A percentile compares a stretch with the other conserved stretches of the same genome.
These are phyloP conservation scores for Cutaneotrichosporon sp. DNA, from an alignment of 1,284 basidiomycete species.

Conservation along the genomic window DNA sequence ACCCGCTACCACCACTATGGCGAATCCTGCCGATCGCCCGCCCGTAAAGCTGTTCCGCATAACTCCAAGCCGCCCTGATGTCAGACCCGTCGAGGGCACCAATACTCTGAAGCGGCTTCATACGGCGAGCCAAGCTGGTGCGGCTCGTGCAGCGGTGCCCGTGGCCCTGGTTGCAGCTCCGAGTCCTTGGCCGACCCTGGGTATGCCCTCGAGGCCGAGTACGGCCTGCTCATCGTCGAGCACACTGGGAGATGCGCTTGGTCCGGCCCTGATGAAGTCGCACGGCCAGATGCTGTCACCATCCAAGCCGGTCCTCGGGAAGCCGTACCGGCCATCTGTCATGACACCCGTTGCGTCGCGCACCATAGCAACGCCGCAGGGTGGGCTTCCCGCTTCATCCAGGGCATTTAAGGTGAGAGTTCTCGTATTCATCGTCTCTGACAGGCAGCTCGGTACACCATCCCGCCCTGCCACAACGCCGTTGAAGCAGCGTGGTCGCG, in stretches of 20 bases:
- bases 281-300: constrained; percentile 20
- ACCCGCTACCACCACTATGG: neutral
- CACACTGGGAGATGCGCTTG: neutral
- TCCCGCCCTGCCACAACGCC: constrained; percentile 1
- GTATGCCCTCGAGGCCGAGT: constrained; percentile 7
- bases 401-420: neutral
- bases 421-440: neutral
- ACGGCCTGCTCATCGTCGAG: constrained; percentile 3
- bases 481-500: neutral
- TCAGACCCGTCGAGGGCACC: neutral
- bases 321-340: constrained; percentile 8
- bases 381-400: neutral
- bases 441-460: constrained; percentile 4
- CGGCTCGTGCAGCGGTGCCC: neutral
- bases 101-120: constrained; percentile 11
- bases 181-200: constrained; percentile 11
- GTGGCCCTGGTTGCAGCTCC: neutral
- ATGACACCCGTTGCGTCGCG: constrained; percentile 1
- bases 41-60: neutral
- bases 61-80: neutral
- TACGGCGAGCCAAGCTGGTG: neutral
- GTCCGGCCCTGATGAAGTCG: constrained; percentile 8
- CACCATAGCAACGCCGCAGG: constrained; percentile 13
- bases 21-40: neutral
- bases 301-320: constrained; percentile 8